phyloP scores from a whole-genome alignment of 2,329 filamentous ascomycete species.

The Xylaria polymorpha region DNA sequence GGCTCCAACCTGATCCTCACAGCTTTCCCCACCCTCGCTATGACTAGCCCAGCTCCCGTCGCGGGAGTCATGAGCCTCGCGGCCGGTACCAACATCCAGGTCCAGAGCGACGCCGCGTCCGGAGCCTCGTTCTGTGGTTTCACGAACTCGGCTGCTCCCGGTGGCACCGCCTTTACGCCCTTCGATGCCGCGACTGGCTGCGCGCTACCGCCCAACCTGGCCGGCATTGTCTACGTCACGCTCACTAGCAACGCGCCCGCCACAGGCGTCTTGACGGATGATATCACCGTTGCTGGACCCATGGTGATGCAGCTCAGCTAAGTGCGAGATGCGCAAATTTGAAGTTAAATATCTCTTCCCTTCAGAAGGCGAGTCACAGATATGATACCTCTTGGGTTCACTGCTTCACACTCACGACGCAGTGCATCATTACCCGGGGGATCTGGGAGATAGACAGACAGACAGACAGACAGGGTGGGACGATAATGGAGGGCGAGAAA shows the following conservation, averaged over 20 bases:
- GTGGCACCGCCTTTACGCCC: slow-evolving; percentile 69
- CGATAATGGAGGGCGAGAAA: background rate
- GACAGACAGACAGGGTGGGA: slow-evolving; percentile 9
- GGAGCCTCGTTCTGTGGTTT: slow-evolving; percentile 73
- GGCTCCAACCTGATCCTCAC: slow-evolving; percentile 72
- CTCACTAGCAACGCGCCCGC: slow-evolving; percentile 67
- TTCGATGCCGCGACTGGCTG: slow-evolving; percentile 68
- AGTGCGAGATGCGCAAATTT: background rate
- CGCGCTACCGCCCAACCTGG: slow-evolving; percentile 69
- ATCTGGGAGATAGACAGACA: slow-evolving; percentile 15
- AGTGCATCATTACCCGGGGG: background rate
- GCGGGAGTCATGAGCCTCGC: slow-evolving; percentile 54
- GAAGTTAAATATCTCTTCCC: background rate
- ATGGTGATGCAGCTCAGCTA: slow-evolving; percentile 67
- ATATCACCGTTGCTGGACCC: slow-evolving; percentile 73
- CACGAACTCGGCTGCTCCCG: slow-evolving; percentile 68
- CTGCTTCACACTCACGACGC: background rate
- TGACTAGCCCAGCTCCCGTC: slow-evolving; percentile 59
- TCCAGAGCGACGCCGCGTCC: slow-evolving; percentile 63
- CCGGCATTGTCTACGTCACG: slow-evolving; percentile 74
- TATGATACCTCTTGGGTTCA: background rate
- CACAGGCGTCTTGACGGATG: slow-evolving; percentile 66
- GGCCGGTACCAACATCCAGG: slow-evolving; percentile 57
- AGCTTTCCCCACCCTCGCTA: slow-evolving; percentile 69
- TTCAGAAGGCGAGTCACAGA: slow-evolving; percentile 8